A percentile compares a stretch with the other conserved stretches of the same genome.
Evolutionary conservation across 768 basidiomycete genomes (phyloP).

Genomic region (Suillus weaverae): DNA sequence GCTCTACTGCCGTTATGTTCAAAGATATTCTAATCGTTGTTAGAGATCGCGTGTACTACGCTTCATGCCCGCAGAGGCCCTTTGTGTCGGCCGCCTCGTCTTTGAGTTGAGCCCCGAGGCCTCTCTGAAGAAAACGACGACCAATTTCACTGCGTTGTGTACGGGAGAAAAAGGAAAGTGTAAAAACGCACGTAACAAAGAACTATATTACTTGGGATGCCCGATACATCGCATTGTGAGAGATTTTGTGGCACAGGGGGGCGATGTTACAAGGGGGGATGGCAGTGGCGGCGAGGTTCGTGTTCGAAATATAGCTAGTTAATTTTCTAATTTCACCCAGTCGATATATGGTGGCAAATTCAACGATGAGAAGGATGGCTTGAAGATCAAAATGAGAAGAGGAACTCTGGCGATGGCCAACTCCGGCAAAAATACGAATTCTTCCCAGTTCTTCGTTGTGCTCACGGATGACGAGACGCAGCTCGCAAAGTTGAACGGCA

Average conservation of each 20-base stretch:
- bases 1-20: constrained; percentile 16
- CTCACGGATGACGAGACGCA: constrained; percentile 41
- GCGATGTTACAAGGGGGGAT: constrained; percentile 52
- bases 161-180: constrained; percentile 45
- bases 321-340: constrained; percentile 20
- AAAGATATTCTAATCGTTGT: constrained; percentile 6
- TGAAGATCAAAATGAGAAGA: constrained; percentile 39
- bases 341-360: constrained; percentile 50
- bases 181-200: constrained; percentile 48
- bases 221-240: constrained; percentile 48
- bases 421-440: constrained; percentile 49
- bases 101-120: constrained; percentile 40
- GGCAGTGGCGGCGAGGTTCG: constrained; percentile 55
- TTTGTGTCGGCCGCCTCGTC: constrained; percentile 41
- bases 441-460: constrained; percentile 52
- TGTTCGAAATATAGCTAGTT: constrained; percentile 8
- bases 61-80: constrained; percentile 37
- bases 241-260: constrained; percentile 54
- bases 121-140: constrained; percentile 45
- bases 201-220: constrained; percentile 42
- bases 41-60: constrained; percentile 33
- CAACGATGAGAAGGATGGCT: constrained; percentile 51
- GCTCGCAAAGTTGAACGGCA: constrained; percentile 48
- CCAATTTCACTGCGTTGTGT: constrained; percentile 50
- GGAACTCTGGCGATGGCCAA: constrained; percentile 56